Conservation (phyloP, 257 asterid species). For the Solanum sitiens region DNA sequence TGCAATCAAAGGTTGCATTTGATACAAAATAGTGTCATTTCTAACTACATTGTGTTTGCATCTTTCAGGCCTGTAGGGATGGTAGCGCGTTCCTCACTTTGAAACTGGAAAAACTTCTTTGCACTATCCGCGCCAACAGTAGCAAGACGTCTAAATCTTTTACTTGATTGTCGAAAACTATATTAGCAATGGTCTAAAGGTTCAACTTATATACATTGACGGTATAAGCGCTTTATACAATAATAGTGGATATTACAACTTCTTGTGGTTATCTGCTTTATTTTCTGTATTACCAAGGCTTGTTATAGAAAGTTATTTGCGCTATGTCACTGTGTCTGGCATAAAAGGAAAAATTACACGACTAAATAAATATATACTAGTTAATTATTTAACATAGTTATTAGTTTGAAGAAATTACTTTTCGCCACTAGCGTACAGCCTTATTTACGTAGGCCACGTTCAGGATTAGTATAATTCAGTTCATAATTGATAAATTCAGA, state of each 20-base stretch:
- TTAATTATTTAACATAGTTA: no score
- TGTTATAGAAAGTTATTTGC: not conserved
- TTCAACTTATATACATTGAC: not conserved
- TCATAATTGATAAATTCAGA: not conserved
- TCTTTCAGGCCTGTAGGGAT: slow-evolving; percentile 25
- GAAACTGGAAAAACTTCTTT: not conserved
- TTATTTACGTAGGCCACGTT: not conserved
- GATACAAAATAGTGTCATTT: not conserved
- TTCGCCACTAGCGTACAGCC: not conserved
- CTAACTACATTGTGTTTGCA: not conserved
- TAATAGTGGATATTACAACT: not conserved
- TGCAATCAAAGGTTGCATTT: not conserved
- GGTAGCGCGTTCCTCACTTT: slow-evolving; percentile 36
- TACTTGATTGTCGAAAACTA: not conserved
- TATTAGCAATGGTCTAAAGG: not conserved
- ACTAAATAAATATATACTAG: not conserved
- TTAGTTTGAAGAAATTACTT: no score
- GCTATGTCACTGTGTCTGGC: not conserved
- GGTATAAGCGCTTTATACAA: not conserved
- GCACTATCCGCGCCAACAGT: not conserved
- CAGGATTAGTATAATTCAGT: no score
- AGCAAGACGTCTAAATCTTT: not conserved
- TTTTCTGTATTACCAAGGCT: not conserved
- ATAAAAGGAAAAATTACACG: not conserved
- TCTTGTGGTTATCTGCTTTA: not conserved